Evolutionary conservation across 768 basidiomycete genomes (phyloP).

Genomic region (Termitomyces heimii): DNA sequence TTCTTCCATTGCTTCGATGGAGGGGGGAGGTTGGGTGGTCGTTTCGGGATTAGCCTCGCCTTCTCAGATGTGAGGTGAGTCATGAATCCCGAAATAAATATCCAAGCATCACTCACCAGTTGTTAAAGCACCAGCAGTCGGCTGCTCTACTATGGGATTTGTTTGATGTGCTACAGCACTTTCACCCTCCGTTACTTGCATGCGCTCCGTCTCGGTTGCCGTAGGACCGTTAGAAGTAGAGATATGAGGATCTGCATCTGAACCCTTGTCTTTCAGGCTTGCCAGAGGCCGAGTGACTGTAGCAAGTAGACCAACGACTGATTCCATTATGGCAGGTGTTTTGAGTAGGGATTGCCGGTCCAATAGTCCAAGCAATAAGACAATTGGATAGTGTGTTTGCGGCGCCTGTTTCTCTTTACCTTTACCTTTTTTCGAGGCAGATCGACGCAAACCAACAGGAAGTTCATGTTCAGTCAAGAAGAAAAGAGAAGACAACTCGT

Average conservation of each 20-base stretch:
- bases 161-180: neutral
- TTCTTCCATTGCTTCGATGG: constrained; percentile 36
- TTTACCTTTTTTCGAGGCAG: constrained; percentile 80
- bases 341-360: constrained; percentile 83
- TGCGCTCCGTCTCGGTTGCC: neutral
- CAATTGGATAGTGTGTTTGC: constrained; percentile 87
- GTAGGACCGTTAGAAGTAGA: constrained; percentile 9
- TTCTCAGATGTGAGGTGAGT: neutral
- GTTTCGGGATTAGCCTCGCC: constrained; percentile 3
- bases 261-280: constrained; percentile 50
- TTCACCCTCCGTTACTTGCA: constrained; percentile 4
- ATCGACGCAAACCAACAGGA: constrained; percentile 66
- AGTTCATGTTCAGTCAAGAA: constrained; percentile 96
- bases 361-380: constrained; percentile 80
- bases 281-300: constrained; percentile 82
- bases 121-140: neutral
- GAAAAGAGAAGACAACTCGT: constrained; percentile 82
- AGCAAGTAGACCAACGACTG: constrained; percentile 82
- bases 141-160: neutral
- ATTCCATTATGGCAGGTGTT: constrained; percentile 89
- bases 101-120: neutral
- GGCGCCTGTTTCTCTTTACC: constrained; percentile 85
- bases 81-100: neutral
- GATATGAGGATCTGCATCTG: constrained; percentile 15
- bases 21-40: constrained; percentile 6